Base-by-base conservation (phyloP, 179 eudicot species). In the Beta corolliflora region DNA sequence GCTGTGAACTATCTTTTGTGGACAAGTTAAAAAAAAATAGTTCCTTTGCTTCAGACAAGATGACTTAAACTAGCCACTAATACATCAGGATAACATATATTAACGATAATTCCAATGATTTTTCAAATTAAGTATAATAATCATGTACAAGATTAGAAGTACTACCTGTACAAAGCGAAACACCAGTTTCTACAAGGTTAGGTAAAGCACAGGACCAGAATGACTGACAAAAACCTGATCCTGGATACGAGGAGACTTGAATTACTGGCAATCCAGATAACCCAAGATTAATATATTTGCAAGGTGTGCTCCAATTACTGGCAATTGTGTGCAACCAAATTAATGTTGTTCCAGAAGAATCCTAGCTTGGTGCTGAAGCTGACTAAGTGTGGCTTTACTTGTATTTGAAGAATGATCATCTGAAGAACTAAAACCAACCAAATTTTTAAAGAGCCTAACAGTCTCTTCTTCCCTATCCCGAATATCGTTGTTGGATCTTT, bases 311-410 rank as follows among this genome's bases (percentile, higher is more conserved):
- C 71, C 50, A 72, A 44, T 29, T 18, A 65, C 65, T 45, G 8
- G 48, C 14, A 25, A 29, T 45, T 41, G 4, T 45, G 16, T 31
- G 69, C 64, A 54, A n/a, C 10, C 12, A 60, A 54, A 82, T 84
- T 82, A 89, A 55, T 76, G 80, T 86, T 89, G 92, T 79, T 91
- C 83, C 71, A 95, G 56, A 85, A 93, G 91, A 79, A 84, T 68
- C 86, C 85, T 88, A 48, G 93, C 94, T 79, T 85, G 88, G 2
- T 60, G 82, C 81, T 93, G 98, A 87, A 92, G 91, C 80, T 87
- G 85, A 25, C 68, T 31, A 66, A 94, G 87, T 41, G 87, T 77
- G 36, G 79, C 73, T 16, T 76, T 44, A 23, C 56, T 31, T 53
- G 71, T 60, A 61, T 50, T 84, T 79, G 79, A 81, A 19, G 81